Evolutionary conservation across 2,329 filamentous ascomycete genomes (phyloP).

Genomic region (Cladosporium sp.): DNA sequence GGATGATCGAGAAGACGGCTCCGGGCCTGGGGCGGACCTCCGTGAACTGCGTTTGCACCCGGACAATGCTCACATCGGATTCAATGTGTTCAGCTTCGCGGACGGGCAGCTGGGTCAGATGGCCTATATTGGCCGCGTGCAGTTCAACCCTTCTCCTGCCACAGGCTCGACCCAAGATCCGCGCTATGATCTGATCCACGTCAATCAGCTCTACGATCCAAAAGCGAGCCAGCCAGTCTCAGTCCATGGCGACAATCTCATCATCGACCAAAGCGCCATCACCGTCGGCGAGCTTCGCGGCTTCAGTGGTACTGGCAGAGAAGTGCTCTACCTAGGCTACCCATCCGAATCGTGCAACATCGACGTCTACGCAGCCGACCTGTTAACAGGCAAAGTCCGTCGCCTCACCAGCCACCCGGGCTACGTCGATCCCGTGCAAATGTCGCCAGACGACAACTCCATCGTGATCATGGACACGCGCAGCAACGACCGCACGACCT

Average conservation of each 20-base stretch:
- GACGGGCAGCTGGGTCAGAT: constrained; percentile 25
- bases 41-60: constrained; percentile 46
- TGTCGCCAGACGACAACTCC: constrained; percentile 44
- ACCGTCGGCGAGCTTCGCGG: constrained; percentile 43
- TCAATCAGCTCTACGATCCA: constrained; percentile 34
- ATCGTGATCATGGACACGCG: constrained; percentile 43
- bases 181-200: constrained; percentile 40
- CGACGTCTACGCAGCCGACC: constrained; percentile 41
- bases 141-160: constrained; percentile 37
- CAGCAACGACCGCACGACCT: constrained; percentile 41
- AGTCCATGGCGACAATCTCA: constrained; percentile 26
- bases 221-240: constrained; percentile 20
- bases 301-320: constrained; percentile 40
- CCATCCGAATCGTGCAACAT: constrained; percentile 42
- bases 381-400: constrained; percentile 39
- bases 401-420: constrained; percentile 43
- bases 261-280: constrained; percentile 31
- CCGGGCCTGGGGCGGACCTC: constrained; percentile 29
- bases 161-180: constrained; percentile 26
- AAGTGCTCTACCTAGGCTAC: constrained; percentile 41
- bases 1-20: constrained; percentile 31
- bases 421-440: constrained; percentile 41
- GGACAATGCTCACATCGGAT: constrained; percentile 42
- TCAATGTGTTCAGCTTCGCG: constrained; percentile 34
- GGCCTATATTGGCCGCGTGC: constrained; percentile 36